Base-by-base conservation (phyloP, 116 monocot genomes). In the Papilionanthe hybrid region DNA sequence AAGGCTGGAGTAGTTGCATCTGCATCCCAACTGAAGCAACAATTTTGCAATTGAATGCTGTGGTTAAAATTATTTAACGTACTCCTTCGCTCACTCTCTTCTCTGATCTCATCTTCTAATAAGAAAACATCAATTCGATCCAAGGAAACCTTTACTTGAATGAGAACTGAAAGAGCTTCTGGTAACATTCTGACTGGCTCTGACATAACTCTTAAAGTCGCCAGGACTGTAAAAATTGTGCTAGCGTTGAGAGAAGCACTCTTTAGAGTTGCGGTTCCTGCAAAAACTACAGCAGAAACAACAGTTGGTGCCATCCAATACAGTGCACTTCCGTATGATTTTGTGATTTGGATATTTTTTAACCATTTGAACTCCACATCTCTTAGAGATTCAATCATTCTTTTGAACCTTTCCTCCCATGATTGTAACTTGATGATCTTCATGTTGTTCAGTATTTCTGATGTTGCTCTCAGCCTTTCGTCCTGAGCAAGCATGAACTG, bases 351-450 rank as follows among this genome's bases (percentile, higher is more conserved):
- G 4, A 56, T 82, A 25, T 91, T 80, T 50, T 74, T 76, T 9
- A 94, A 75, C 92, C 94, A 94, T 85, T 88, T 88, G 77, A 94
- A 89, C 71, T 91, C 94, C 0, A 17, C 55, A 0, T 90, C 92
- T 47, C 92, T 79, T 10, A 90, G 84, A 27, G 82, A 56, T 30
- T 84, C 75, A 30, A 94, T 77, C 20, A 79, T 49, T 10, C 22
- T 76, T 44, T 82, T 78, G 81, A 90, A 94, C 42, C 85, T 81
- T 9, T 91, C 90, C 28, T 94, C 94, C 94, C 94, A 94, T 41
- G 92, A 90, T 78, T 94, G 94, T 41, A 94, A 29, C 79, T 94
- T 94, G 84, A 94, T 90, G 72, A 90, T 87, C 80, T 90, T 90
- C 87, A 90, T 87, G 83, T 81, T 92, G 87, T 86, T 90, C 43